Evolutionary conservation across 2,329 filamentous ascomycete genomes (phyloP).

Genomic region (Penicillium sp.): DNA sequence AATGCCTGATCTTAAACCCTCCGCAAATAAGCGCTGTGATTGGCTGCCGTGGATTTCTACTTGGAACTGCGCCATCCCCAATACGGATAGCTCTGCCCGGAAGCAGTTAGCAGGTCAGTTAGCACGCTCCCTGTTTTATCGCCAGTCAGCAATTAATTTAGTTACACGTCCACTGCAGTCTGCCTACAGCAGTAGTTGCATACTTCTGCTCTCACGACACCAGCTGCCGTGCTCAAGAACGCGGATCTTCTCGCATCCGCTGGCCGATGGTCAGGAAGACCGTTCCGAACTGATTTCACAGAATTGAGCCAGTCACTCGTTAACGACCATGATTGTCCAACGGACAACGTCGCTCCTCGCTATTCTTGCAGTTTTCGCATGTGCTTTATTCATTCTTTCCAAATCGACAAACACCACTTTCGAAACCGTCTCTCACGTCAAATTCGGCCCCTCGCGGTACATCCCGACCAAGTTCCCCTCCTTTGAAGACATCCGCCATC

Average conservation of each 20-base stretch:
- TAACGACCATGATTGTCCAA: slow-evolving; percentile 34
- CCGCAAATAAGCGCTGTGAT: too few relatives aligned
- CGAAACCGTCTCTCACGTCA: slow-evolving; percentile 20
- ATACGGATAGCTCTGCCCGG: neutral
- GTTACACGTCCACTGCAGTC: too few relatives aligned
- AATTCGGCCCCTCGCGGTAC: slow-evolving; percentile 25
- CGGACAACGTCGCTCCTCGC: slow-evolving; percentile 39
- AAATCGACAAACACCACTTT: slow-evolving; percentile 31
- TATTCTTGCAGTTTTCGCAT: slow-evolving; percentile 40
- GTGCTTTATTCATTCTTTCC: slow-evolving; percentile 43
- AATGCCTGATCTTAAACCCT: too few relatives aligned
- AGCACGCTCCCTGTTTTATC: neutral
- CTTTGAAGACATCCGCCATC: slow-evolving; percentile 52
- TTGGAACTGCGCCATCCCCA: neutral
- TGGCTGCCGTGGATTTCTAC: neutral
- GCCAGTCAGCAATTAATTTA: too few relatives aligned
- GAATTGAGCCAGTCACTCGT: neutral
- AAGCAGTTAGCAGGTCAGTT: too few relatives aligned
- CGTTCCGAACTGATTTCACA: neutral
- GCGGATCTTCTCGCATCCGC: neutral
- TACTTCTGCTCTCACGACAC: neutral
- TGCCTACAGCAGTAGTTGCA: too few relatives aligned
- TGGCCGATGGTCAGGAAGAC: slow-evolving; percentile 4
- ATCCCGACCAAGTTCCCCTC: slow-evolving; percentile 40
- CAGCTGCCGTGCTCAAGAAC: neutral